Evolutionary conservation across 805 yeast genomes (phyloP).

Genomic region (Saitoella complicata): DNA sequence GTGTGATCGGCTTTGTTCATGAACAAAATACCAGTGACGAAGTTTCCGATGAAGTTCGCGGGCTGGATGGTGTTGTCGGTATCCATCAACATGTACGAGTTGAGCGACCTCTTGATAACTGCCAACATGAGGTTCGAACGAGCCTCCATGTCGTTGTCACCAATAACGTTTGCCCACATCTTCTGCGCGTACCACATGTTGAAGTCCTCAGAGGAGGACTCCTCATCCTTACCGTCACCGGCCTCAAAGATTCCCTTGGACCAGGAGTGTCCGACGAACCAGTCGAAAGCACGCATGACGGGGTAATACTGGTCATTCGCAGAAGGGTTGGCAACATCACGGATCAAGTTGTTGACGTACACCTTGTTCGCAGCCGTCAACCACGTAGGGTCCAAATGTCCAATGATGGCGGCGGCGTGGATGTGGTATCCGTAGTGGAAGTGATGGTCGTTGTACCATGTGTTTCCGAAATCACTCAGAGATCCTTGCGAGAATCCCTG

Average conservation of each 20-base stretch:
- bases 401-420: conserved; percentile 69
- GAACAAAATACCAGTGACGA: conserved; percentile 52
- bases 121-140: conserved; percentile 46
- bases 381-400: conserved; percentile 46
- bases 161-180: conserved; percentile 47
- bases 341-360: conserved; percentile 44
- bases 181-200: conserved; percentile 54
- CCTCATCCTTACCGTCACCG: conserved; percentile 58
- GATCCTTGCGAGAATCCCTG: conserved; percentile 28
- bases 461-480: conserved; percentile 56
- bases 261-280: conserved; percentile 62
- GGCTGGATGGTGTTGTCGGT: conserved; percentile 38
- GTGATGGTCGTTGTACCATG: conserved; percentile 73
- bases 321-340: conserved; percentile 53
- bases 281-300: conserved; percentile 48
- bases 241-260: conserved; percentile 50
- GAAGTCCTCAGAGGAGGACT: conserved; percentile 55
- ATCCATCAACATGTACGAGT: conserved; percentile 35
- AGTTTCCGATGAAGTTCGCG: conserved; percentile 33
- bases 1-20: conserved; percentile 61
- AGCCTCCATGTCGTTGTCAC: conserved; percentile 35
- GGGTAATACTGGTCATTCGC: conserved; percentile 44
- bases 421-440: conserved; percentile 75
- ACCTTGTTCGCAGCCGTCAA: conserved; percentile 27
- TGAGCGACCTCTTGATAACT: conserved; percentile 38